phyloP scores from a whole-genome alignment of 164 flowering plant species.

The Tetracentron sinense region DNA sequence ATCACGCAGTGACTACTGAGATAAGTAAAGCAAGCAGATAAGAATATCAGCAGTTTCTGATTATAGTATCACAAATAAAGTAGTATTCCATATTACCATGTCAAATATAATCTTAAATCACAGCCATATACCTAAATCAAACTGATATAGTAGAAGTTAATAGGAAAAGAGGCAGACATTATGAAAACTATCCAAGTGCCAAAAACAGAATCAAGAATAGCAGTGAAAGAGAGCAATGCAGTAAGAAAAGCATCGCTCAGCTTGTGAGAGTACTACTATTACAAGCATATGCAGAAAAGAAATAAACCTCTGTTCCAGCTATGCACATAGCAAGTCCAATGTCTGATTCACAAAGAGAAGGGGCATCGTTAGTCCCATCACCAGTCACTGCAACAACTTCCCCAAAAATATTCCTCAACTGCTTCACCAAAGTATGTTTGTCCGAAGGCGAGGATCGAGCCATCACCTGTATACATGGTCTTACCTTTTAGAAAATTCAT shows the following conservation, averaged over 20 bases:
- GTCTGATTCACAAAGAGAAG: slow-evolving; percentile 32
- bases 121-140: no score
- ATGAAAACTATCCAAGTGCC: no score
- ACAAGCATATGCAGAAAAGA: background rate
- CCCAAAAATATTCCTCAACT: slow-evolving; percentile 18
- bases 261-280: background rate
- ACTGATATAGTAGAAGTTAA: no score
- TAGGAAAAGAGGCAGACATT: no score
- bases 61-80: no score
- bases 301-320: slow-evolving; percentile 33
- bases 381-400: slow-evolving; percentile 40
- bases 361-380: slow-evolving; percentile 39
- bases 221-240: background rate
- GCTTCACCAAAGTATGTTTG: slow-evolving; percentile 28
- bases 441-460: slow-evolving; percentile 36
- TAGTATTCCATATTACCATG: no score
- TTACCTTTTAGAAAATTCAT: no score
- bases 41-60: no score
- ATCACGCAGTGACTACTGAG: no score
- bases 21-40: no score
- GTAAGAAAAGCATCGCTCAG: background rate
- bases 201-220: background rate
- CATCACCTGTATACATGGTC: slow-evolving; percentile 25
- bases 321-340: slow-evolving; percentile 38
- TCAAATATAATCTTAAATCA: no score